A percentile compares a stretch with the other conserved stretches of the same genome.
Evolutionary conservation across 2,329 filamentous ascomycete genomes (phyloP).

Genomic region (Aspergillus versicolor): DNA sequence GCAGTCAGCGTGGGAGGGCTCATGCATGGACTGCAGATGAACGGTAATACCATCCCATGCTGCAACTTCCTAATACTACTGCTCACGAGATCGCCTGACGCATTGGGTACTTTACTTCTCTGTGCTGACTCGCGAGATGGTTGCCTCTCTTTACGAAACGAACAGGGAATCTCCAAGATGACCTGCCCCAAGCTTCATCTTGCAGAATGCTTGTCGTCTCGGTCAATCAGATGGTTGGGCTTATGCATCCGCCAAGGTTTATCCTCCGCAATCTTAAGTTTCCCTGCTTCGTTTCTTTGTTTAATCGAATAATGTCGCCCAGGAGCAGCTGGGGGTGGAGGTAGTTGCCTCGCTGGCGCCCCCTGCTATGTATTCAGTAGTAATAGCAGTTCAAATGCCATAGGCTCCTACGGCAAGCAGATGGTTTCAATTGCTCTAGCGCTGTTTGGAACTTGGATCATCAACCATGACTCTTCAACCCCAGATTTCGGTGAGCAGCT

Average conservation of each 20-base stretch:
- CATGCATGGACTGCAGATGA: constrained; percentile 1
- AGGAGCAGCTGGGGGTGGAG: too few species aligned
- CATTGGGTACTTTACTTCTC: neutral
- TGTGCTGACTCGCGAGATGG: neutral
- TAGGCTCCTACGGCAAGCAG: too few species aligned
- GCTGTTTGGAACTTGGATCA: too few species aligned
- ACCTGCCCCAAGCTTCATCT: constrained; percentile 16
- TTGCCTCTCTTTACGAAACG: neutral
- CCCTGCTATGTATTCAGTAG: too few species aligned
- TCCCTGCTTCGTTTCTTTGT: neutral
- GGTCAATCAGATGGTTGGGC: constrained; percentile 9
- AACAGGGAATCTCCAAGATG: constrained; percentile 9
- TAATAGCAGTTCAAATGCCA: too few species aligned
- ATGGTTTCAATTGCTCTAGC: too few species aligned
- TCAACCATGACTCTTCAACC: neutral
- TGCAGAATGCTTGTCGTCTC: constrained; percentile 19
- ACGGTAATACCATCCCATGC: constrained; percentile 9
- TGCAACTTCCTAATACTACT: neutral
- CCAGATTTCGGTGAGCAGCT: constrained; percentile 1
- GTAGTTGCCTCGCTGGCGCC: neutral
- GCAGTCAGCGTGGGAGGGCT: constrained; percentile 2
- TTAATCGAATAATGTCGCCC: neutral
- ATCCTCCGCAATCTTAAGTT: constrained; percentile 8
- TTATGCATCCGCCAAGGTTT: constrained; percentile 13
- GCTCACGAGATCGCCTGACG: neutral